These are phyloP conservation scores for Megacollybia platyphylla DNA, from an alignment of 1,284 basidiomycete species.

Conservation along the genomic window DNA sequence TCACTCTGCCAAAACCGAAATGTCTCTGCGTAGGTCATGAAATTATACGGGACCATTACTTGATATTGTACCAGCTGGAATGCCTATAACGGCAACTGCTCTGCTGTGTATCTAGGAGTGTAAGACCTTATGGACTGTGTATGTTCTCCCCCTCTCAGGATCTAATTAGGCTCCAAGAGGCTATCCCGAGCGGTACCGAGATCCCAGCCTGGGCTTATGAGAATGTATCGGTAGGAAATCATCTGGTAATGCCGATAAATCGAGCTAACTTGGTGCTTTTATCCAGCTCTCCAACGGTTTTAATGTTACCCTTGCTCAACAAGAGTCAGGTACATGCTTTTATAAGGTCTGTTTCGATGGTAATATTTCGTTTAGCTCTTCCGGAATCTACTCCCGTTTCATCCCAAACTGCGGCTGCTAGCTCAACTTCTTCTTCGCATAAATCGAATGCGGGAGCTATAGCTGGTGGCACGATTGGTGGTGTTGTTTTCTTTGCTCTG, in stretches of 20 bases:
- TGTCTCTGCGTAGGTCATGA: constrained; percentile 4
- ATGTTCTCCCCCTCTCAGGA: no score
- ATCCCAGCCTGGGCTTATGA: constrained; percentile 27
- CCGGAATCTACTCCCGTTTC: constrained; percentile 5
- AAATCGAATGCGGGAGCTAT: constrained; percentile 25
- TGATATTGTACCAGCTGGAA: constrained; percentile 17
- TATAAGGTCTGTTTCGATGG: no score
- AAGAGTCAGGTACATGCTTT: constrained; percentile 2
- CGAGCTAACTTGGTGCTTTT: neutral
- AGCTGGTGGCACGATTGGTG: constrained; percentile 31
- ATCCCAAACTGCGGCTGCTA: constrained; percentile 1
- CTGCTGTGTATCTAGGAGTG: constrained; percentile 12
- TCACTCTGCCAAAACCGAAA: constrained; percentile 20
- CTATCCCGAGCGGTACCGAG: constrained; percentile 18
- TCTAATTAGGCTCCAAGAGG: constrained; percentile 13
- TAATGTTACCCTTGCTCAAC: constrained; percentile 9
- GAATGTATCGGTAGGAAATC: constrained; percentile 15
- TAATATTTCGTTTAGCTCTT: constrained; percentile 2
- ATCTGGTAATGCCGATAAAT: neutral
- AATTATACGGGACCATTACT: constrained; percentile 11
- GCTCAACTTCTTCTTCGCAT: constrained; percentile 7
- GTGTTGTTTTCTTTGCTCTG: constrained; percentile 18
- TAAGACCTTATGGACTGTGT: neutral
- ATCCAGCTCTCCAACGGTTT: constrained; percentile 8
- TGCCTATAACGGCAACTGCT: constrained; percentile 19